Percentiles rank a stretch among this genome's conserved stretches.
These are phyloP conservation scores for Cryphonectria radicalis DNA, from an alignment of 2,329 filamentous ascomycete genomes.

Conservation along the genomic window DNA sequence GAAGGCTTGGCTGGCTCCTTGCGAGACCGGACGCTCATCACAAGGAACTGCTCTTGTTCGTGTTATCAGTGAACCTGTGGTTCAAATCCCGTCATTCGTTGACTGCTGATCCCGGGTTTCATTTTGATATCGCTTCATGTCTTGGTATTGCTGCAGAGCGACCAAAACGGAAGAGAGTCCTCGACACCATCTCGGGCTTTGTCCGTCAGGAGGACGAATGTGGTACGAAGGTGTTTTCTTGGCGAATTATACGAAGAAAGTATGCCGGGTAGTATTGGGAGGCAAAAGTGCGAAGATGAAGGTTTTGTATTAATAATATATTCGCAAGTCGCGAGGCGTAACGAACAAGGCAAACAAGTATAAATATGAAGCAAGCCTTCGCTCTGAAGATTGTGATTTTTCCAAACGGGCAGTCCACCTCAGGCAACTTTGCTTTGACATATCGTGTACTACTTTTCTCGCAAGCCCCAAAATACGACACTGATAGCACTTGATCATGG, in stretches of 20 bases:
- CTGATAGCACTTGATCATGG: conserved; percentile 1
- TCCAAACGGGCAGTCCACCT: background rate
- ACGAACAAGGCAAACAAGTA: background rate
- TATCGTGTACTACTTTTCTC: background rate
- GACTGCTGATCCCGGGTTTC: background rate
- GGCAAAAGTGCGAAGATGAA: background rate
- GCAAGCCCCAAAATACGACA: background rate
- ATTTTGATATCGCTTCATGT: background rate
- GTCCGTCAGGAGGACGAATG: background rate
- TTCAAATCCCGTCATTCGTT: background rate
- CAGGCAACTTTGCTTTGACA: background rate
- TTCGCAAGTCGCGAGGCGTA: background rate
- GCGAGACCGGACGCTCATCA: background rate
- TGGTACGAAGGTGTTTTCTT: background rate
- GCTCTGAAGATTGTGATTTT: background rate
- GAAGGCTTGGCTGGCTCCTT: background rate
- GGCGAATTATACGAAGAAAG: background rate
- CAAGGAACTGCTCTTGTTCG: background rate
- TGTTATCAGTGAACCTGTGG: background rate
- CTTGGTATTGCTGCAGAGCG: background rate
- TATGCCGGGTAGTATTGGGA: background rate
- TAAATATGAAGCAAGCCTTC: background rate
- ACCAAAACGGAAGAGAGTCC: background rate
- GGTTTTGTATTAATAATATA: background rate
- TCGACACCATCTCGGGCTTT: background rate